phyloP scores from a whole-genome alignment of 2,329 filamentous ascomycete species.

The Monosporascus sp. region DNA sequence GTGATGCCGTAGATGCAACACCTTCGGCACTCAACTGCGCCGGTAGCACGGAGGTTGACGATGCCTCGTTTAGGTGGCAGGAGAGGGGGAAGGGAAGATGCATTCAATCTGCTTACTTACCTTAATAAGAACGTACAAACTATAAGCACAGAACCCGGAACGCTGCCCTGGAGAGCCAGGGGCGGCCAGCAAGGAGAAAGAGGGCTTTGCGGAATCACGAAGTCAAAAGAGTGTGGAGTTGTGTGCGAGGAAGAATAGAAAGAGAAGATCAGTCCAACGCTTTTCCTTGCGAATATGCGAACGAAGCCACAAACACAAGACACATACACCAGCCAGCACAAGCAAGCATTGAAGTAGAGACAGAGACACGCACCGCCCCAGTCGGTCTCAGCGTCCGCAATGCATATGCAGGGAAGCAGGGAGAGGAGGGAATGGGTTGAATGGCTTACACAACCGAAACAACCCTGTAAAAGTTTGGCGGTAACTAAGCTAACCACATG shows the following conservation, averaged over 20 bases:
- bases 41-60: neutral
- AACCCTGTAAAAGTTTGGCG: neutral
- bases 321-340: neutral
- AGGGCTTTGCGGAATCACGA: constrained; percentile 25
- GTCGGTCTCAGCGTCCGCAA: too few species aligned
- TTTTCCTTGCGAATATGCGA: neutral
- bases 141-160: constrained; percentile 33
- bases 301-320: neutral
- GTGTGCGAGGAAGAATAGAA: constrained; percentile 27
- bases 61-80: neutral
- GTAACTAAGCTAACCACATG: neutral
- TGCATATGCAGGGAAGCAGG: neutral
- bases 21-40: neutral
- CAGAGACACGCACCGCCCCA: too few species aligned
- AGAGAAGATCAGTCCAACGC: constrained; percentile 25
- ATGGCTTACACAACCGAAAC: neutral
- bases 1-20: neutral
- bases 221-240: constrained; percentile 38
- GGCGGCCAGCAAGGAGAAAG: constrained; percentile 32
- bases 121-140: constrained; percentile 24
- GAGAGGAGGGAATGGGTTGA: neutral
- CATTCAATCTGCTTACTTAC: constrained; percentile 18
- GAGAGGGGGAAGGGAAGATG: neutral
- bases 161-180: constrained; percentile 42
- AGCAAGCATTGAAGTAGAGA: neutral